phyloP scores from a whole-genome alignment of 208 protist genomes.

The Naegleria gruberi region DNA sequence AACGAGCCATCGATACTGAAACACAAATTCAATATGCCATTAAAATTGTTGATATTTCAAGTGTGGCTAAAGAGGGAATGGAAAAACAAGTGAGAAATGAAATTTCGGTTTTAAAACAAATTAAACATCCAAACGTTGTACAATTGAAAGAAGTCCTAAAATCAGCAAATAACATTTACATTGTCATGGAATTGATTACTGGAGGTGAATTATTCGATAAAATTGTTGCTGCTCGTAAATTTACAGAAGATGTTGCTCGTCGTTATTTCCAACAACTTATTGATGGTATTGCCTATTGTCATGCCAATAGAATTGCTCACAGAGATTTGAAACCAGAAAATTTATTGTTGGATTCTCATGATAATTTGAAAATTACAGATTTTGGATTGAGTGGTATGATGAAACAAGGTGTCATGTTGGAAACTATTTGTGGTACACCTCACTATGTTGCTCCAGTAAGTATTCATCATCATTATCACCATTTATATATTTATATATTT shows the following conservation, averaged over 20 bases:
- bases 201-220: slow-evolving; percentile 83
- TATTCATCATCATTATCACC: slow-evolving; percentile 32
- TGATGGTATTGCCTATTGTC: slow-evolving; percentile 17
- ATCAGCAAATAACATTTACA: slow-evolving; percentile 71
- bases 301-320: neutral
- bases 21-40: slow-evolving; percentile 64
- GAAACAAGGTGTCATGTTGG: slow-evolving; percentile 31
- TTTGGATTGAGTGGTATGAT: neutral
- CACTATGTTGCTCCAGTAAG: neutral
- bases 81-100: slow-evolving; percentile 77
- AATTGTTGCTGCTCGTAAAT: slow-evolving; percentile 59
- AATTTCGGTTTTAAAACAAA: slow-evolving; percentile 71
- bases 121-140: slow-evolving; percentile 72
- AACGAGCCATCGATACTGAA: slow-evolving; percentile 60
- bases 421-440: neutral
- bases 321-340: neutral
- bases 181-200: slow-evolving; percentile 72
- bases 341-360: neutral
- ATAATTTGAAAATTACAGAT: neutral
- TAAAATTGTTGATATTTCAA: slow-evolving; percentile 75
- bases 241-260: slow-evolving; percentile 64
- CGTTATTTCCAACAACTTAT: slow-evolving; percentile 88
- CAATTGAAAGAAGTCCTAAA: slow-evolving; percentile 55
- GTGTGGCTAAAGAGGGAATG: slow-evolving; percentile 66
- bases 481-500: too few species aligned